Conservation (phyloP, 2,329 filamentous ascomycete genomes). For the Fusarium chlamydosporum region DNA sequence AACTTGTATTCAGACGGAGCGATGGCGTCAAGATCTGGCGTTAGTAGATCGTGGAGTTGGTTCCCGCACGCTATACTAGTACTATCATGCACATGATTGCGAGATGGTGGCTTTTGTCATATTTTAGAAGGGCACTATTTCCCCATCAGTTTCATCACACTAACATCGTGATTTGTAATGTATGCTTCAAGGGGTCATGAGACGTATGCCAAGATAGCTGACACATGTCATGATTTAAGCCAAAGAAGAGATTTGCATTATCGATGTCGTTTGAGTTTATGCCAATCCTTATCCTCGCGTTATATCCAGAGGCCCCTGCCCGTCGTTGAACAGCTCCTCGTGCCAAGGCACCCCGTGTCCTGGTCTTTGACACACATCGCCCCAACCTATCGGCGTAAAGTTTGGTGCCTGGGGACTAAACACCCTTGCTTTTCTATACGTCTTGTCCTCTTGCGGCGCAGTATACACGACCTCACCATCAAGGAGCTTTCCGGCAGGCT, state of each 20-base stretch:
- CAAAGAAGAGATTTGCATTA: neutral
- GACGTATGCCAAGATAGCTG: constrained; percentile 16
- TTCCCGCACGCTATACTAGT: constrained; percentile 12
- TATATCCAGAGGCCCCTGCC: constrained; percentile 50
- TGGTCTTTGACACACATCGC: constrained; percentile 54
- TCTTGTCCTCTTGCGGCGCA: constrained; percentile 36
- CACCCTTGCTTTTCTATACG: constrained; percentile 36
- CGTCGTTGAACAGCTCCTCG: constrained; percentile 55
- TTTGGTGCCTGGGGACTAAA: constrained; percentile 47
- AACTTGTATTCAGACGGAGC: constrained; percentile 13
- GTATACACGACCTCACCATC: constrained; percentile 46
- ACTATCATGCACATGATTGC: neutral
- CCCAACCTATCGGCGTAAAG: constrained; percentile 52
- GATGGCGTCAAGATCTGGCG: constrained; percentile 16
- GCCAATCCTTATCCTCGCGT: neutral
- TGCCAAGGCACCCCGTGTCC: constrained; percentile 50
- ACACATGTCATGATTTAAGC: constrained; percentile 3
- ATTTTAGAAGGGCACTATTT: neutral
- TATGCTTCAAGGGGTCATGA: constrained; percentile 6
- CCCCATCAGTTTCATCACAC: neutral
- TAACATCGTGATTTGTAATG: constrained; percentile 14
- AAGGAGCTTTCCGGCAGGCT: neutral
- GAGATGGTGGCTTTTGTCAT: neutral
- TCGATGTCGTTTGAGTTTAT: neutral
- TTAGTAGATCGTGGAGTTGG: constrained; percentile 1